Evolutionary conservation across 2,329 filamentous ascomycete genomes (phyloP), one percentile per base, ranked within the genome.

Genomic region (Chrysoporthe puriensis): DNA sequence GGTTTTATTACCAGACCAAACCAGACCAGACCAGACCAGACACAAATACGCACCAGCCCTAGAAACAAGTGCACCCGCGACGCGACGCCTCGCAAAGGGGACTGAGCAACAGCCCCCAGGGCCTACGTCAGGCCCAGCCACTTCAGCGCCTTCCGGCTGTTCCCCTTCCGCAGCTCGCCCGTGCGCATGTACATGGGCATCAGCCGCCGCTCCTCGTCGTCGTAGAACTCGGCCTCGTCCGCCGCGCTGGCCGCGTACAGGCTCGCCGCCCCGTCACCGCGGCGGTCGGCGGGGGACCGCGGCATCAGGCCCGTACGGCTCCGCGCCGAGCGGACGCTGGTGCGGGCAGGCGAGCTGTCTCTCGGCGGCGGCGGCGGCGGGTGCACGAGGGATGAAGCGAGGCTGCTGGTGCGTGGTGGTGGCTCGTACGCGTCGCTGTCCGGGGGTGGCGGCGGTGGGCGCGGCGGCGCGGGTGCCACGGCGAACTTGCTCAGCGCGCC

Each of bases 131-230:
- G n/a, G 7, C 79, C 79, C 54, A 80, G 72, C 77, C 76, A 79
- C 69, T 74, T 77, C 67, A 80, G 66, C 18, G 78, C 79, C 72
- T 80, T 79, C 63, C 73, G 74, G 54, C 71, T 75, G 40, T 63
- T 70, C 18, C 72, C 70, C 62, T 69, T 68, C 8, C 70, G 68
- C 54, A 66, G 36, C 52, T 71, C 68, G 21, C 62, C 63, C 52
- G 70, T 63, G 60, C 66, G 58, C 65, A 72, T 54, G 43, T 72
- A 74, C 67, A 74, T 52, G 13, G 74, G 74, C 73, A 75, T 73
- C 62, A 75, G 62, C 63, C 73, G 66, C 36, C 73, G 66, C 67
- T 72, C 72, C 36, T 76, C 73, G 50, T 63, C 70, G 26, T 74
- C 72, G 8, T 69, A 64, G 42, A 70, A 68, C 11, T 71, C 71